Percentiles rank a stretch among this genome's conserved stretches.
These are phyloP conservation scores for Mucor ambiguus DNA, from an alignment of 371 early-diverging fungal species.

Conservation along the genomic window DNA sequence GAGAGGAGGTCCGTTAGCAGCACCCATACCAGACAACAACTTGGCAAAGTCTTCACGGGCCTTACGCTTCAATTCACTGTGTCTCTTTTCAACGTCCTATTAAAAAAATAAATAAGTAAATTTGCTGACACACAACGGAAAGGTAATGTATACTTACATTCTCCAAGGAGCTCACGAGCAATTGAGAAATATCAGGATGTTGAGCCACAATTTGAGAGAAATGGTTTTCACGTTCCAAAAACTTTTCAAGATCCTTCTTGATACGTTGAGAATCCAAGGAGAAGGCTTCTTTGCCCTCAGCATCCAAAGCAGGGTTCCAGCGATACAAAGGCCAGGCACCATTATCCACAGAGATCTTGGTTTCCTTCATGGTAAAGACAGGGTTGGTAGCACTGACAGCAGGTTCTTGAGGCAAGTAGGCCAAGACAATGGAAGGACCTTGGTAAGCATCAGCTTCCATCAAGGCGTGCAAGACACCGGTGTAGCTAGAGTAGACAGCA, in stretches of 20 bases:
- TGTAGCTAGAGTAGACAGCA: constrained; percentile 83
- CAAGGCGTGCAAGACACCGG: constrained; percentile 85
- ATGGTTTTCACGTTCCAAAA: constrained; percentile 83
- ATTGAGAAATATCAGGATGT: constrained; percentile 62
- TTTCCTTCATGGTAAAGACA: constrained; percentile 80
- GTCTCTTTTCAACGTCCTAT: constrained; percentile 58
- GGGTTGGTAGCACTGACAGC: constrained; percentile 28
- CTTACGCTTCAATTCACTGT: constrained; percentile 51
- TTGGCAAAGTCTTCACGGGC: constrained; percentile 71
- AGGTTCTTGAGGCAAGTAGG: constrained; percentile 74
- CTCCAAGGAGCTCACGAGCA: constrained; percentile 54
- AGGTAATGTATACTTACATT: constrained; percentile 30
- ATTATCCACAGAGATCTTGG: constrained; percentile 87
- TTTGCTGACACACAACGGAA: not conserved
- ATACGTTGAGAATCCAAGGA: constrained; percentile 84
- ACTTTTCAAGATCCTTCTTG: constrained; percentile 77
- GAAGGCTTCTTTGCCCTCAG: constrained; percentile 70
- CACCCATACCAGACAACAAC: constrained; percentile 64
- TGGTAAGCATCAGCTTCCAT: constrained; percentile 88
- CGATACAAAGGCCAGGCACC: constrained; percentile 95
- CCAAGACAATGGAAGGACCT: constrained; percentile 91
- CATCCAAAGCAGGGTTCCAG: constrained; percentile 79
- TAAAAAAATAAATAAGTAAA: not conserved
- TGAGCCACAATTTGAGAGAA: constrained; percentile 71
- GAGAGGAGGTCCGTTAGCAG: constrained; percentile 77